Evolutionary conservation across 306 rosid genomes (phyloP).

Genomic region (Vigna unguiculata): DNA sequence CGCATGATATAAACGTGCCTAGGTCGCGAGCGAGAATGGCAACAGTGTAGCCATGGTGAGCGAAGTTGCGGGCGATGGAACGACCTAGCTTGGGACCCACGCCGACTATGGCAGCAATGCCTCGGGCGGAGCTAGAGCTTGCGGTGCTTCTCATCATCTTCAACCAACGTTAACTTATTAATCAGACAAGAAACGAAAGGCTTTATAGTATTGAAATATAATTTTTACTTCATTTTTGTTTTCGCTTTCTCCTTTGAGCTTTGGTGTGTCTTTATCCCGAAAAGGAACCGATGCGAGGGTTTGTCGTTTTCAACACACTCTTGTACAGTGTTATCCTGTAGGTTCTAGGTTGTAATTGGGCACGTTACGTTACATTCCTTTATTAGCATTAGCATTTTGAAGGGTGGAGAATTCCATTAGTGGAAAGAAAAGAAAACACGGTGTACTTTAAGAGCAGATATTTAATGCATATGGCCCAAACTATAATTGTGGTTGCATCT

Average conservation of each 20-base stretch:
- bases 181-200: no score
- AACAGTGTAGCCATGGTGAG: constrained; percentile 8
- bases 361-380: neutral
- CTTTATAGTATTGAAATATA: no score
- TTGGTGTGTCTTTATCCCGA: neutral
- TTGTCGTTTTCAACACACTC: neutral
- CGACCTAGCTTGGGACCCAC: constrained; percentile 12
- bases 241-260: neutral
- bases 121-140: neutral
- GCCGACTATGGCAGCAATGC: neutral
- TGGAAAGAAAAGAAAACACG: neutral
- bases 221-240: no score
- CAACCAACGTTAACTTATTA: no score
- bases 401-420: neutral
- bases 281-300: neutral
- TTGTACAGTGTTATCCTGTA: no score
- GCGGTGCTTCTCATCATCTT: neutral
- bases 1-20: neutral
- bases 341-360: neutral
- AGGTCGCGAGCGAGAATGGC: constrained; percentile 13
- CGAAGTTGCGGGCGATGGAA: constrained; percentile 9
- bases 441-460: neutral
- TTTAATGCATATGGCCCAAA: no score
- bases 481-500: no score
- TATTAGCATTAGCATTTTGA: neutral